Conservation (phyloP, 2,329 filamentous ascomycete genomes). For the Sporothrix sp. region DNA sequence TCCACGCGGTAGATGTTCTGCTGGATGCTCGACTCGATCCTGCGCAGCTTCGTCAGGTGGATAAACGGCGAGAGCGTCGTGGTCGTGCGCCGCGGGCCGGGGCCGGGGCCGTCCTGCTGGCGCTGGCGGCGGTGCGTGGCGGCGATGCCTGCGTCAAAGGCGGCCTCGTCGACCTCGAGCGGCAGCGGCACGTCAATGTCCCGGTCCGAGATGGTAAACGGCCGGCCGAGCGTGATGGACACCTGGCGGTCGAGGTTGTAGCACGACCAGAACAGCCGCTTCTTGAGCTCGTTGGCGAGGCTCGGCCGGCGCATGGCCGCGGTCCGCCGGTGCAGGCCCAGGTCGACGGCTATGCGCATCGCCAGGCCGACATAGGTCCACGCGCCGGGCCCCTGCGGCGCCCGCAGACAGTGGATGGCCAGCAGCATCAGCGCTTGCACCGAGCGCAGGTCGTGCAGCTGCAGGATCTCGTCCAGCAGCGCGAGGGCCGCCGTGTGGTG, state of each 20-base stretch:
- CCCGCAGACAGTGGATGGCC: constrained; percentile 18
- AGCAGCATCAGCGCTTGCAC: constrained; percentile 19
- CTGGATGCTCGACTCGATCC: constrained; percentile 19
- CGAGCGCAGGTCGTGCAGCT: constrained; percentile 18
- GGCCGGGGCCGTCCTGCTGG: too few species aligned
- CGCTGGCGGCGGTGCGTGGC: constrained; percentile 8
- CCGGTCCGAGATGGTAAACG: constrained; percentile 24
- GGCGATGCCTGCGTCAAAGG: constrained; percentile 15
- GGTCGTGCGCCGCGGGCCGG: too few species aligned
- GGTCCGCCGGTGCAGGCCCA: constrained; percentile 20
- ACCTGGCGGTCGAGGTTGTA: constrained; percentile 26
- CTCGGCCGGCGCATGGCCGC: constrained; percentile 6
- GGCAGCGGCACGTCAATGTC: constrained; percentile 24
- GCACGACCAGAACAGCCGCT: constrained; percentile 25
- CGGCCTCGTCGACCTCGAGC: constrained; percentile 21
- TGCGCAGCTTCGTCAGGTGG: constrained; percentile 16
- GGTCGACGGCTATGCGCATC: constrained; percentile 19
- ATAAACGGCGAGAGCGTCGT: constrained; percentile 23
- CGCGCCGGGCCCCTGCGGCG: constrained; percentile 16
- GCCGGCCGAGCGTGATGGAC: constrained; percentile 24
- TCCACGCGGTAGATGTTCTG: constrained; percentile 19
- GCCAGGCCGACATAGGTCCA: constrained; percentile 19
- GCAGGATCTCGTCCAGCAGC: constrained; percentile 17
- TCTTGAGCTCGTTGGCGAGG: constrained; percentile 22
- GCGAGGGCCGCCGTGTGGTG: constrained; percentile 17